These are phyloP conservation scores for Tremella fuciformis DNA, from an alignment of 768 basidiomycete genomes.

Conservation along the genomic window DNA sequence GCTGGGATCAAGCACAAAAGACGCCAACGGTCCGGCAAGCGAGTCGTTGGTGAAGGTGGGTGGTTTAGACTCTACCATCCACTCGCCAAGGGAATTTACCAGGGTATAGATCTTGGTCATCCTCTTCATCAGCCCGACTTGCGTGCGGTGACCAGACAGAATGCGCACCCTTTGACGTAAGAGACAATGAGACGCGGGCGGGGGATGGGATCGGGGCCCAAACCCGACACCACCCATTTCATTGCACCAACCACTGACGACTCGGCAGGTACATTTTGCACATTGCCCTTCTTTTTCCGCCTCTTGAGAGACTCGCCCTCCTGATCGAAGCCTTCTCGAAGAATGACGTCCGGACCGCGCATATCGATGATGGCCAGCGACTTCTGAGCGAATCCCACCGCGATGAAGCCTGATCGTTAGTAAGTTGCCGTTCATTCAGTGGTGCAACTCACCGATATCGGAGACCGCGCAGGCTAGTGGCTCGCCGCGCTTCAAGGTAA, in stretches of 20 bases:
- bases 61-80: slow-evolving; percentile 52
- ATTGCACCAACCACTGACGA: slow-evolving; percentile 56
- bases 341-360: slow-evolving; percentile 67
- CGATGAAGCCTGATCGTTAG: slow-evolving; percentile 65
- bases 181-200: slow-evolving; percentile 63
- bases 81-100: slow-evolving; percentile 56
- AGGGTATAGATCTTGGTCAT: slow-evolving; percentile 60
- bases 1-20: slow-evolving; percentile 54
- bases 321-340: slow-evolving; percentile 56
- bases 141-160: background rate
- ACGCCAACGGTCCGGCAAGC: slow-evolving; percentile 47
- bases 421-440: background rate
- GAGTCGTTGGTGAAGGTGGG: slow-evolving; percentile 53
- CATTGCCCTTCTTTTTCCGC: slow-evolving; percentile 53
- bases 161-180: slow-evolving; percentile 51
- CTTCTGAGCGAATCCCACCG: slow-evolving; percentile 65
- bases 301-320: slow-evolving; percentile 51
- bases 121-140: slow-evolving; percentile 51
- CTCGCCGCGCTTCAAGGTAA: slow-evolving; percentile 57
- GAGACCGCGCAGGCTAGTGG: slow-evolving; percentile 63
- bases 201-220: slow-evolving; percentile 58
- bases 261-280: slow-evolving; percentile 53
- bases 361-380: slow-evolving; percentile 67
- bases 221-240: slow-evolving; percentile 65
- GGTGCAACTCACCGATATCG: slow-evolving; percentile 63